Evolutionary conservation across 495 filamentous ascomycete species (phyloP).

Genomic region (Hypoxylon perforatum): DNA sequence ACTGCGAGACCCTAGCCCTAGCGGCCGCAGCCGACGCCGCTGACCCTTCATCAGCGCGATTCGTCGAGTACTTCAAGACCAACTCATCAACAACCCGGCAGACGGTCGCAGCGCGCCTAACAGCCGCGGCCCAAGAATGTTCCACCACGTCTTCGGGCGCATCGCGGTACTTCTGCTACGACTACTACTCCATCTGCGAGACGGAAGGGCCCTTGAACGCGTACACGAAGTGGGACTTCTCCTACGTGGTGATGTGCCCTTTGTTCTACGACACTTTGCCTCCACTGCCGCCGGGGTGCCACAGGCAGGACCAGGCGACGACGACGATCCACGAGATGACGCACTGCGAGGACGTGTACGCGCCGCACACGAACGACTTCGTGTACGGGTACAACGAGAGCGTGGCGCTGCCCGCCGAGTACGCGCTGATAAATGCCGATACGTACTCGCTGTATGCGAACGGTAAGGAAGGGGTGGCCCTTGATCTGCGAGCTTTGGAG

Average conservation of each 20-base stretch:
- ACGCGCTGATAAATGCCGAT: constrained; percentile 68
- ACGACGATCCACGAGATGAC: constrained; percentile 72
- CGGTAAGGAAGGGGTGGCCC: constrained; percentile 43
- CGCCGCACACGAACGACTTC: constrained; percentile 62
- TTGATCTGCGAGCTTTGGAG: not conserved
- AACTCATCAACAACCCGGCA: constrained; percentile 30
- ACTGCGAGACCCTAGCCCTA: constrained; percentile 22
- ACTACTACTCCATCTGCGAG: constrained; percentile 24
- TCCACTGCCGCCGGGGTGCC: constrained; percentile 59
- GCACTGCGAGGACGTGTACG: constrained; percentile 59
- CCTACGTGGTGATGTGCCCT: constrained; percentile 30
- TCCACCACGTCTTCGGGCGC: constrained; percentile 24
- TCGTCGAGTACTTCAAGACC: constrained; percentile 35
- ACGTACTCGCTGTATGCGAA: constrained; percentile 70
- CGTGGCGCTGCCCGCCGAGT: constrained; percentile 49
- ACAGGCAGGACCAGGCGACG: constrained; percentile 65
- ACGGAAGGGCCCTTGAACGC: constrained; percentile 28
- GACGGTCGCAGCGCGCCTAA: constrained; percentile 21
- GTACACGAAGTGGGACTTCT: constrained; percentile 29
- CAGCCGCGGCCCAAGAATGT: constrained; percentile 25
- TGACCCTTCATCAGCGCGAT: constrained; percentile 25
- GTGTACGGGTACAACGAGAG: constrained; percentile 66
- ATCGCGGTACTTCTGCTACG: constrained; percentile 27
- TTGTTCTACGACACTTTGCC: constrained; percentile 51
- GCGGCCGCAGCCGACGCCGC: constrained; percentile 26